Evolutionary conservation across 768 basidiomycete genomes (phyloP), one percentile per base, ranked within the genome.

Genomic region (Psilocybe sp.): DNA sequence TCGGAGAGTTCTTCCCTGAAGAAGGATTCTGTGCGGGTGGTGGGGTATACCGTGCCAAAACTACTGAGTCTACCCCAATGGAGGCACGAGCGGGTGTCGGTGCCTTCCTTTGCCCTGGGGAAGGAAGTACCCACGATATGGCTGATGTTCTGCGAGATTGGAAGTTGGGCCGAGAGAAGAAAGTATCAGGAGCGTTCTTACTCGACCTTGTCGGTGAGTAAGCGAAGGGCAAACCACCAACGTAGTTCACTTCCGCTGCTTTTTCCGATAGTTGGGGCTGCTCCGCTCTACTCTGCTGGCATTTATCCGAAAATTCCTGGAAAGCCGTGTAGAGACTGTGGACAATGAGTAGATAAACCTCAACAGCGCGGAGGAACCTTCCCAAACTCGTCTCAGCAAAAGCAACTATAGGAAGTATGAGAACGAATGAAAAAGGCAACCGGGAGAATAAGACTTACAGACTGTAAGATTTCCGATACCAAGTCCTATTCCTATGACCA

Each of bases 371-470:
- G 49, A 79, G 69, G 56, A 89, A 79, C 40, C 84, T 81, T n/a
- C 88, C 89, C 1, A 86, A 67, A 9, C 74, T 72, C 5, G 79
- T 79, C 66, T 90, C 89, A 2, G 87, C 79, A 60, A 89, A 88
- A 46, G 72, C 67, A 62, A 85, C 87, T 89, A 19, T 13, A 39
- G 8, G n/a, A 36, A 38, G 55, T 20, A 28, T 34, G 28, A 38
- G 23, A 31, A 44, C 37, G n/a, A 12, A 3, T 19, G 45, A 51
- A 44, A 45, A 42, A 51, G 7, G 11, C 55, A 33, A 16, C 37
- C 46, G 15, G 64, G 52, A 37, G 38, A 19, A 35, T 42, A 20
- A 10, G 13, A 76, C 87, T 70, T 59, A 89, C 89, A 81, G 34
- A 60, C 54, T 20, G 79, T 56, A 34, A 87, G 65, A 53, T 82